These are phyloP conservation scores for Cephaloascus fragrans DNA, from an alignment of 805 yeast species.

Conservation along the genomic window DNA sequence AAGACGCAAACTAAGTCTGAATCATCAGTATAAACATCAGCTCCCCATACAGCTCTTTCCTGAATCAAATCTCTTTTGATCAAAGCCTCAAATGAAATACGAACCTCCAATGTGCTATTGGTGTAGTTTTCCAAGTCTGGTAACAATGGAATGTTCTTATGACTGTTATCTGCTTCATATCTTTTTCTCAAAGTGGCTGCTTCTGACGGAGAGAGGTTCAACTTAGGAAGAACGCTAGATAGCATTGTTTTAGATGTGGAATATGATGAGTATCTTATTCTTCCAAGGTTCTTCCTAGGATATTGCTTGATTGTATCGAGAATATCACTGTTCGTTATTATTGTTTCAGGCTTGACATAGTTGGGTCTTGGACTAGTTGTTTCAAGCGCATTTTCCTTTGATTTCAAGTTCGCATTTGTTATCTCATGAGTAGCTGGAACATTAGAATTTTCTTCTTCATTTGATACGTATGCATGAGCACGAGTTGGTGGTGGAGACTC, in stretches of 20 bases:
- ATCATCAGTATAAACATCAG: slow-evolving; percentile 90
- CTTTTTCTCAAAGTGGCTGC: slow-evolving; percentile 18
- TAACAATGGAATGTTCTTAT: slow-evolving; percentile 11
- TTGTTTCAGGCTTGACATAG: background rate
- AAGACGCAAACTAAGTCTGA: slow-evolving; percentile 72
- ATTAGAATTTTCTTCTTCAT: no score
- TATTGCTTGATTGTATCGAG: slow-evolving; percentile 27
- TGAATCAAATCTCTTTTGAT: slow-evolving; percentile 27
- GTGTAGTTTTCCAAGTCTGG: slow-evolving; percentile 26
- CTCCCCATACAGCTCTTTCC: slow-evolving; percentile 74
- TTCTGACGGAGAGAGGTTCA: slow-evolving; percentile 22
- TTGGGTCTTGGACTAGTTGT: no score
- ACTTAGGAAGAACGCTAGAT: slow-evolving; percentile 23
- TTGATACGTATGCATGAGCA: no score
- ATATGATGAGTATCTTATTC: slow-evolving; percentile 46
- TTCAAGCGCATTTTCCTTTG: no score
- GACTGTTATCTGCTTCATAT: slow-evolving; percentile 3
- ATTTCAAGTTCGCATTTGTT: no score
- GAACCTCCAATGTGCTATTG: slow-evolving; percentile 42
- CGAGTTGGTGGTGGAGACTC: no score
- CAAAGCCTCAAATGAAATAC: slow-evolving; percentile 39
- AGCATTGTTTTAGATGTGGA: no score
- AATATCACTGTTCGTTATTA: slow-evolving; percentile 28
- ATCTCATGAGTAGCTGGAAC: no score
- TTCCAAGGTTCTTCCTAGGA: slow-evolving; percentile 40